Base-by-base conservation (phyloP, 805 yeast genomes). In the Ogataea thermomethanolica region DNA sequence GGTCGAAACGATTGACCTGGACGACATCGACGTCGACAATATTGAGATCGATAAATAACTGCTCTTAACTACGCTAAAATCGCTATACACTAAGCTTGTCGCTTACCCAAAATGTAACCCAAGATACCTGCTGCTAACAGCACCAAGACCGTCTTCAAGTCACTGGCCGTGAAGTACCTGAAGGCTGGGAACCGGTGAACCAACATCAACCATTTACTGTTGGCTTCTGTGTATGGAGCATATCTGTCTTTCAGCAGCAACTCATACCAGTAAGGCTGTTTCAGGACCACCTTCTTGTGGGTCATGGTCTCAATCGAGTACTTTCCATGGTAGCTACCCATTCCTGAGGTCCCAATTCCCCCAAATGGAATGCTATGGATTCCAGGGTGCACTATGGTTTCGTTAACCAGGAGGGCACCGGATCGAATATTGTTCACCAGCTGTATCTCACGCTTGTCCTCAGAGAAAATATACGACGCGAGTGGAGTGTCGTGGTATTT, bases 281-380 rank as follows among this genome's bases (percentile, higher is more conserved):
- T 73, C 49, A 85, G 57, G 2, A 80, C 67, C 0, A 89, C 74
- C 53, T 95, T 74, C 56, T 76, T 76, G 59, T 86, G 95, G 2
- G 88, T 74, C 56, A 90, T 90, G n/a, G 84, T 69, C 32, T 79
- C 76, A 46, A 79, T 72, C 7, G 89, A 82, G 57, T 65, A 70
- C 46, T 62, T 64, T 3, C 96, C 96, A 57, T 89, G 96, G 63
- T 88, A 89, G 25, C 73, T 65, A 8, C 97, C 97, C 43, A 69
- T 66, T 1, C 98, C 98, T 0, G 96, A 86, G 11, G 58, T 58
- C 10, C 97, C 96, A 41, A 90, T 66, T 17, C 98, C 98, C 25
- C 98, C 98, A 63, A 90, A 91, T 20, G 97, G 97, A 3, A 86
- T 76, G 35, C 71, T 43, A 38, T 36, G 41, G 33, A 84, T 70